A percentile compares a stretch with the other conserved stretches of the same genome.
phyloP scores from a whole-genome alignment of 331 rosid genomes.

The Malus hybrid region DNA sequence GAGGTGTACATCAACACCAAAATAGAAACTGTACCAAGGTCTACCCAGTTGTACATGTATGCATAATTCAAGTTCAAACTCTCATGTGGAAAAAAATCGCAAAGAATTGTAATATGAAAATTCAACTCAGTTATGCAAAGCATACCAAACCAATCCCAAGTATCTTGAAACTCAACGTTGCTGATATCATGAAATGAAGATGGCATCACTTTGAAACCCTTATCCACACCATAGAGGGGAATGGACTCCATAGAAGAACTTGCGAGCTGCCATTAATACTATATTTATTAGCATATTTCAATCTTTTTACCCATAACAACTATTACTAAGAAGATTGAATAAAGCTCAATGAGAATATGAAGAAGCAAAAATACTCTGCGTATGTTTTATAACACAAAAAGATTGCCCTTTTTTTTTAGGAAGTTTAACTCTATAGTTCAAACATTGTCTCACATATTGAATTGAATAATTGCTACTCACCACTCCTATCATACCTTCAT shows the following conservation, averaged over 20 bases:
- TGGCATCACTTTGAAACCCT: slow-evolving; percentile 28
- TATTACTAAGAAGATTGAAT: too few species aligned
- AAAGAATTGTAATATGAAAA: neutral
- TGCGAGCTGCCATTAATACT: neutral
- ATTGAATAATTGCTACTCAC: too few species aligned
- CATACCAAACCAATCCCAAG: slow-evolving; percentile 97
- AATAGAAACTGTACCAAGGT: slow-evolving; percentile 81
- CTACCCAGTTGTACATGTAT: slow-evolving; percentile 60
- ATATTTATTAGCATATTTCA: too few species aligned
- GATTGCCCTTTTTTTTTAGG: too few species aligned
- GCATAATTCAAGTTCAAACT: neutral
- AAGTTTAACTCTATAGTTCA: too few species aligned
- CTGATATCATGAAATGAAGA: slow-evolving; percentile 83
- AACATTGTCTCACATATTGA: too few species aligned
- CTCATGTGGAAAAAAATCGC: neutral
- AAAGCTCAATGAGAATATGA: too few species aligned
- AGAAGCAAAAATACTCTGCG: too few species aligned
- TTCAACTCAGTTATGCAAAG: neutral
- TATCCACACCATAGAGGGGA: slow-evolving; percentile 70
- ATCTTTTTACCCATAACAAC: too few species aligned
- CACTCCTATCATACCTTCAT: too few species aligned
- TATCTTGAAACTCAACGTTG: slow-evolving; percentile 88
- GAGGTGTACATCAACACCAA: slow-evolving; percentile 81
- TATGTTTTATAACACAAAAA: too few species aligned
- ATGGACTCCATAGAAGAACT: slow-evolving; percentile 61